These are phyloP conservation scores for Paecilomyces fulvus DNA, from an alignment of 2,329 filamentous ascomycete species.

Conservation along the genomic window DNA sequence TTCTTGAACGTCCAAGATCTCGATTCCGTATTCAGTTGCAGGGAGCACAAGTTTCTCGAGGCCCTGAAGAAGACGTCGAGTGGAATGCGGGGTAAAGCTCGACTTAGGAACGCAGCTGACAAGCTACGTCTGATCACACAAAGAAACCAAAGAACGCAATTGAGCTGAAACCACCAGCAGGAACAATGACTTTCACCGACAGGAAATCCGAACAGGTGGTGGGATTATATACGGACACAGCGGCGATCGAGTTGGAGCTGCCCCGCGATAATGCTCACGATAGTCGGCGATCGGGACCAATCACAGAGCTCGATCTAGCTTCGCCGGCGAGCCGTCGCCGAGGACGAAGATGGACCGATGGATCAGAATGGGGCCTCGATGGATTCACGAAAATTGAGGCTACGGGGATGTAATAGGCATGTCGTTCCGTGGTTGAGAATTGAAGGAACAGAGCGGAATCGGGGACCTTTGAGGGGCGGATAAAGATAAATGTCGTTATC, in stretches of 20 bases:
- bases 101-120: neutral
- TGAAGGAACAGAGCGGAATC: neutral
- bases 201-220: neutral
- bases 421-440: neutral
- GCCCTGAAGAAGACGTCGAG: neutral
- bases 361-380: neutral
- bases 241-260: constrained; percentile 6
- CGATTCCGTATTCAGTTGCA: neutral
- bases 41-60: neutral
- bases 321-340: neutral
- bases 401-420: neutral
- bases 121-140: neutral
- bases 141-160: neutral
- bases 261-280: constrained; percentile 14
- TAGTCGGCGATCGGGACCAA: constrained; percentile 19
- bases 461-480: neutral
- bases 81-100: neutral
- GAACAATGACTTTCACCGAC: neutral
- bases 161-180: neutral
- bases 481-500: neutral
- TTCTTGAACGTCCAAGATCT: neutral
- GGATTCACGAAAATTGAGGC: neutral
- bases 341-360: neutral
- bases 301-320: constrained; percentile 2
- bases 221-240: neutral